Conservation (phyloP, 192 early-diverging fungal genomes). For the Helicostylum pulchrum region DNA sequence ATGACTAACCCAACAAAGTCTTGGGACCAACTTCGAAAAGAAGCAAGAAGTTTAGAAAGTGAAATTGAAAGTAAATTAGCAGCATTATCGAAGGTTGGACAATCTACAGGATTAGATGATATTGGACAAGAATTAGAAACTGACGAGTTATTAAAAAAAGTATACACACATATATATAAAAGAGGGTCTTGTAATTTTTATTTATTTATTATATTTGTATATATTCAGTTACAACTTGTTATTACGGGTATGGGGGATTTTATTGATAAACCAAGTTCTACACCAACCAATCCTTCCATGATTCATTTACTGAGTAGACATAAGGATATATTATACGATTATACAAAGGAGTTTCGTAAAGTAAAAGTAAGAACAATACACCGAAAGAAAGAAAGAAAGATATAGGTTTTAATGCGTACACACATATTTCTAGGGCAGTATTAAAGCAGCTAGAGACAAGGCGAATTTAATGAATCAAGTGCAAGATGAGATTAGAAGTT, state of each 20-base stretch:
- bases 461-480: conserved; percentile 66
- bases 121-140: conserved; percentile 36
- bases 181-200: not conserved
- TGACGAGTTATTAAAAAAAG: not conserved
- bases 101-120: conserved; percentile 8
- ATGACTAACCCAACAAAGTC: conserved; percentile 12
- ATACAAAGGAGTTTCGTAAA: conserved; percentile 72
- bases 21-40: conserved; percentile 70
- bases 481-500: conserved; percentile 56
- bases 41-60: conserved; percentile 68
- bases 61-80: conserved; percentile 69
- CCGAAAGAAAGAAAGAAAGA: not conserved
- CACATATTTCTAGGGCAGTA: conserved; percentile 45
- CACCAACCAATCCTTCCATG: conserved; percentile 60
- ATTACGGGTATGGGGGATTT: conserved; percentile 63
- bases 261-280: conserved; percentile 49
- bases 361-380: conserved; percentile 49
- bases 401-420: not conserved
- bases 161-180: not conserved
- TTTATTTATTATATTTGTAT: not conserved
- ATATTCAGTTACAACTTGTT: conserved; percentile 48
- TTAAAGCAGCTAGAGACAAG: conserved; percentile 62
- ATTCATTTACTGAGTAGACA: conserved; percentile 74
- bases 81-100: conserved; percentile 47
- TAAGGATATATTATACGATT: conserved; percentile 75